These are phyloP conservation scores for Houttuynia cordata DNA, from an alignment of 164 flowering plant species.

Conservation along the genomic window DNA sequence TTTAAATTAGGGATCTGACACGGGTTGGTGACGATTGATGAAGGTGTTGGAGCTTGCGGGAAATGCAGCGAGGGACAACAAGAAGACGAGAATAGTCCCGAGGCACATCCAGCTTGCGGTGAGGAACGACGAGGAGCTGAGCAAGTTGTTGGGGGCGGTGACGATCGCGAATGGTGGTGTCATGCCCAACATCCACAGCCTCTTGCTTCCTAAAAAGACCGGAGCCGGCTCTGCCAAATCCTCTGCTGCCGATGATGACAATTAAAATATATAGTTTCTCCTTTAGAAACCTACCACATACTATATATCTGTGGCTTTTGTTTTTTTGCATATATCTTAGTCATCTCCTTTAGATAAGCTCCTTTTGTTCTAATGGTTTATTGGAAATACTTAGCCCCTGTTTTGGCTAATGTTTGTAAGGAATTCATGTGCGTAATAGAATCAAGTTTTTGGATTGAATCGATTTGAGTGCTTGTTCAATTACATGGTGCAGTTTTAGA, in stretches of 20 bases:
- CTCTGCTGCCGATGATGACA: slow-evolving; percentile 6
- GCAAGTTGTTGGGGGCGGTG: slow-evolving; percentile 10
- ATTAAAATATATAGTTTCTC: background rate
- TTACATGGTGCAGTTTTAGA: no score
- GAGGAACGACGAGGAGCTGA: slow-evolving; percentile 11
- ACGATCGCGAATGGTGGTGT: slow-evolving; percentile 12
- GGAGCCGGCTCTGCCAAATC: slow-evolving; percentile 9
- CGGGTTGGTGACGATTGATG: background rate
- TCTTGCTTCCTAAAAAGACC: slow-evolving; percentile 11
- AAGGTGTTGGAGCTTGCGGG: slow-evolving; percentile 12
- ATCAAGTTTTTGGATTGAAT: no score
- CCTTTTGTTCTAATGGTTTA: no score
- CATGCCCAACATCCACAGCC: slow-evolving; percentile 13
- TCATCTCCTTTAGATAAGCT: no score
- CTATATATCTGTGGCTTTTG: no score
- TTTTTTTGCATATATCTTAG: no score
- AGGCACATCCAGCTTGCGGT: slow-evolving; percentile 12
- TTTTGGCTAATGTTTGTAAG: no score
- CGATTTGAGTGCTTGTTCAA: no score
- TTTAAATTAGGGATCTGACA: background rate
- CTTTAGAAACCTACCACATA: background rate
- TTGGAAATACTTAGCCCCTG: no score
- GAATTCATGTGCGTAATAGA: no score
- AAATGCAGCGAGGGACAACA: slow-evolving; percentile 12
- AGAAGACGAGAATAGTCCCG: slow-evolving; percentile 12